Conservation (phyloP, 2,329 filamentous ascomycete species). For the Diaporthe helianthi region DNA sequence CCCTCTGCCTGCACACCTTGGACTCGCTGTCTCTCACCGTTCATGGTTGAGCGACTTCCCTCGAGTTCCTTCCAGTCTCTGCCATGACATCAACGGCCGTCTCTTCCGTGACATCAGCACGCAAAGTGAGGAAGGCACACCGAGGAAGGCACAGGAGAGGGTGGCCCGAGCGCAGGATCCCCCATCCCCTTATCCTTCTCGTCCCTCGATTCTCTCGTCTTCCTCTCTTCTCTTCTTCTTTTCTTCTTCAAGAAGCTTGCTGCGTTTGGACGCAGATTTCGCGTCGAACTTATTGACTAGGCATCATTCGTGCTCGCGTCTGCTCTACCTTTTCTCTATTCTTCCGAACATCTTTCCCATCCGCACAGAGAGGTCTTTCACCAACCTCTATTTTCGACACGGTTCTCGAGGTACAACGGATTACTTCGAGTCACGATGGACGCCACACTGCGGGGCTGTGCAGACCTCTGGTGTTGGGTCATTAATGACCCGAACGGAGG, state of each 20-base stretch:
- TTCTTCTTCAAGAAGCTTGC: slow-evolving; percentile 8
- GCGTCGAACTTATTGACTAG: slow-evolving; percentile 9
- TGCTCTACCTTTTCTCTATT: slow-evolving; percentile 15
- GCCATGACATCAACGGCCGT: not conserved
- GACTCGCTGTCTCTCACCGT: not conserved
- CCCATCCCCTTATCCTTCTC: not conserved
- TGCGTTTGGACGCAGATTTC: slow-evolving; percentile 5
- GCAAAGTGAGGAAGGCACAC: not conserved
- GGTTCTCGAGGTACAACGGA: not conserved
- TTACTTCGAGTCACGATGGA: slow-evolving; percentile 4
- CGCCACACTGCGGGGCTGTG: not conserved
- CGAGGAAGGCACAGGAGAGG: not conserved
- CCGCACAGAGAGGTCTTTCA: not conserved
- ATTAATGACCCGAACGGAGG: not conserved
- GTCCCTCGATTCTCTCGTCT: not conserved
- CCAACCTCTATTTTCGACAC: not conserved
- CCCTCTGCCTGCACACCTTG: not conserved
- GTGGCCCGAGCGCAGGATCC: not conserved
- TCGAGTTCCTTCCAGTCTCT: not conserved
- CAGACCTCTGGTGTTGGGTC: not conserved
- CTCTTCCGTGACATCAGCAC: too few relatives aligned
- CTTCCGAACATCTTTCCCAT: slow-evolving; percentile 3
- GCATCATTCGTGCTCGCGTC: slow-evolving; percentile 1
- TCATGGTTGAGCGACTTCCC: not conserved
- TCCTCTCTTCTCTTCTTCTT: not conserved